These are phyloP conservation scores for Populus tomentosa DNA, from an alignment of 441 rosid genomes.

Conservation along the genomic window DNA sequence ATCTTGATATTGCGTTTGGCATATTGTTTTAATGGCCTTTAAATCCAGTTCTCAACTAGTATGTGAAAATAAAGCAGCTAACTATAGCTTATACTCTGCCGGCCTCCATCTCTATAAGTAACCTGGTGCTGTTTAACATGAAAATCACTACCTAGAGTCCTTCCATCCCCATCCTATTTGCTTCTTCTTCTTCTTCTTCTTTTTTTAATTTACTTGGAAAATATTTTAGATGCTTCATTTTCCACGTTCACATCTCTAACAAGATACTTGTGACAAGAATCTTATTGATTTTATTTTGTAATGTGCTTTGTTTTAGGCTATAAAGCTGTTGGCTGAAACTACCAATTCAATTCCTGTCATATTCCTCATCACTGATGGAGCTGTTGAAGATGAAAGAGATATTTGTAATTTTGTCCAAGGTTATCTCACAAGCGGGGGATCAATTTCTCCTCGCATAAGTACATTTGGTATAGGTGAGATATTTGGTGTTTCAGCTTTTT, in stretches of 20 bases:
- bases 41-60: not conserved
- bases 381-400: slow-evolving; percentile 80
- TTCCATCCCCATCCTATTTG: not conserved
- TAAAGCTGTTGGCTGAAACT: slow-evolving; percentile 58
- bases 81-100: not conserved
- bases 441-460: slow-evolving; percentile 61
- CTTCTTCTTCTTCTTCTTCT: too few relatives aligned
- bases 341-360: slow-evolving; percentile 62
- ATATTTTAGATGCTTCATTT: not conserved
- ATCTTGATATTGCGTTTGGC: not conserved
- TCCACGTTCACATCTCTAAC: not conserved
- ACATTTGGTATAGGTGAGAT: slow-evolving; percentile 75
- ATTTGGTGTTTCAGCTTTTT: not conserved
- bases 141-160: not conserved
- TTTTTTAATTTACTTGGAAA: not conserved
- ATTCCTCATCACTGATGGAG: slow-evolving; percentile 83
- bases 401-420: slow-evolving; percentile 59
- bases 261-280: not conserved
- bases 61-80: not conserved
- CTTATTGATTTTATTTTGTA: not conserved
- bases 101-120: not conserved
- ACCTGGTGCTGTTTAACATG: not conserved
- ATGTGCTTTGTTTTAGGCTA: slow-evolving; percentile 47
- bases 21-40: too few relatives aligned
- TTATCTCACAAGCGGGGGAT: slow-evolving; percentile 31